Evolutionary conservation across 768 basidiomycete genomes (phyloP).

Genomic region (Mycena epipterygia): DNA sequence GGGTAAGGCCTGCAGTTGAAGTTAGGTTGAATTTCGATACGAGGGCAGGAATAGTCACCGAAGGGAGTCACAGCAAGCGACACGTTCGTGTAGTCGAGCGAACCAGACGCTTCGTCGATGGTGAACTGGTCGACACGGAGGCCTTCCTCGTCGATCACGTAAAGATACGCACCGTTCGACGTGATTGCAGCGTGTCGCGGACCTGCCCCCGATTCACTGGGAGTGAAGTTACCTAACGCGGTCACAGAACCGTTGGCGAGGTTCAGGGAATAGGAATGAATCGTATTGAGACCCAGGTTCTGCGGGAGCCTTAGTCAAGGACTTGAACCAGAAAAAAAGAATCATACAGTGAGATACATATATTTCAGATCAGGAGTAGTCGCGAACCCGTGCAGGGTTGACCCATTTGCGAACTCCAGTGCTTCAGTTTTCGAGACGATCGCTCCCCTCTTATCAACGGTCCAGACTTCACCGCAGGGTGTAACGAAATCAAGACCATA

Average conservation of each 20-base stretch:
- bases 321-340: neutral
- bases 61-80: slow-evolving; percentile 39
- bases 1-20: slow-evolving; percentile 27
- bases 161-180: slow-evolving; percentile 28
- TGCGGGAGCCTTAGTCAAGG: neutral
- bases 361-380: slow-evolving; percentile 37
- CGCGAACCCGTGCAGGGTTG: slow-evolving; percentile 40
- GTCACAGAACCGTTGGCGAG: slow-evolving; percentile 27
- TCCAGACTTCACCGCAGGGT: slow-evolving; percentile 39
- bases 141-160: slow-evolving; percentile 40
- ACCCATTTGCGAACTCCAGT: slow-evolving; percentile 27
- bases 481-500: slow-evolving; percentile 39
- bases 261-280: slow-evolving; percentile 33
- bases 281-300: slow-evolving; percentile 38
- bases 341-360: slow-evolving; percentile 37
- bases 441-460: slow-evolving; percentile 32
- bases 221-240: slow-evolving; percentile 7
- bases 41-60: slow-evolving; percentile 5
- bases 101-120: slow-evolving; percentile 24
- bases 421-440: slow-evolving; percentile 29
- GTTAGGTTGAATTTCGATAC: neutral
- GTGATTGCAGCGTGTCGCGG: slow-evolving; percentile 37
- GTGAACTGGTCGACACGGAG: slow-evolving; percentile 40
- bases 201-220: slow-evolving; percentile 33
- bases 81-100: slow-evolving; percentile 28